phyloP scores from a whole-genome alignment of 345 rosid genomes.

The Lumnitzera littorea region DNA sequence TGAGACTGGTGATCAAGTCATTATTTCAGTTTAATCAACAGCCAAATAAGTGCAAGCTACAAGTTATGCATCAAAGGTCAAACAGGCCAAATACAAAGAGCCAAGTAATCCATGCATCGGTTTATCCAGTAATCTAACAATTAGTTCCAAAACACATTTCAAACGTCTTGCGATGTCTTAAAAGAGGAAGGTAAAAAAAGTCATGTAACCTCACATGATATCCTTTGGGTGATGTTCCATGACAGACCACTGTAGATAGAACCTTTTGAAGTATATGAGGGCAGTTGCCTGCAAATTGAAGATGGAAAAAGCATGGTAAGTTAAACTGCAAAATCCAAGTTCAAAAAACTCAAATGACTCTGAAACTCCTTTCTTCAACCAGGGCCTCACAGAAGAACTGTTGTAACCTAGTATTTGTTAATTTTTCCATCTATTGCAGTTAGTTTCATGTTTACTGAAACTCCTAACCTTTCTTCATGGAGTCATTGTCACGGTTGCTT shows the following conservation, averaged over 20 bases:
- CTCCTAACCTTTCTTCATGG: not conserved
- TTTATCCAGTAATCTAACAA: too few relatives aligned
- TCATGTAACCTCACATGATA: conserved; percentile 55
- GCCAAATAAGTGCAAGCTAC: too few relatives aligned
- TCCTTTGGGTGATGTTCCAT: conserved; percentile 98
- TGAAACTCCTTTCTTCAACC: not conserved
- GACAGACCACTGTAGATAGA: conserved; percentile 96
- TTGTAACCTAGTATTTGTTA: too few relatives aligned
- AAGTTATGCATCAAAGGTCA: too few relatives aligned
- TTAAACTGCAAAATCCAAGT: conserved; percentile 3
- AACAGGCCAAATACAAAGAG: too few relatives aligned
- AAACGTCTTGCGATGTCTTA: not conserved
- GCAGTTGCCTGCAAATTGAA: conserved; percentile 73
- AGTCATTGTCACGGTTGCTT: not conserved
- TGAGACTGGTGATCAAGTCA: too few relatives aligned
- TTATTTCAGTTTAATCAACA: too few relatives aligned
- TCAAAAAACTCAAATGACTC: not conserved
- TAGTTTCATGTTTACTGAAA: not conserved
- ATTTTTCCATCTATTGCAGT: too few relatives aligned
- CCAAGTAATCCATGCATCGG: too few relatives aligned
- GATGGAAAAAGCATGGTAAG: not conserved
- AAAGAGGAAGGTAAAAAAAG: conserved; percentile 1
- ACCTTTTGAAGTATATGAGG: conserved; percentile 87
- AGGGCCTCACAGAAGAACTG: not conserved
- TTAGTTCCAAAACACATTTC: too few relatives aligned